Percentiles rank a stretch among this genome's conserved stretches.
These are phyloP conservation scores for Dimargaris xerosporica DNA, from an alignment of 192 early-diverging fungal species.

Conservation along the genomic window DNA sequence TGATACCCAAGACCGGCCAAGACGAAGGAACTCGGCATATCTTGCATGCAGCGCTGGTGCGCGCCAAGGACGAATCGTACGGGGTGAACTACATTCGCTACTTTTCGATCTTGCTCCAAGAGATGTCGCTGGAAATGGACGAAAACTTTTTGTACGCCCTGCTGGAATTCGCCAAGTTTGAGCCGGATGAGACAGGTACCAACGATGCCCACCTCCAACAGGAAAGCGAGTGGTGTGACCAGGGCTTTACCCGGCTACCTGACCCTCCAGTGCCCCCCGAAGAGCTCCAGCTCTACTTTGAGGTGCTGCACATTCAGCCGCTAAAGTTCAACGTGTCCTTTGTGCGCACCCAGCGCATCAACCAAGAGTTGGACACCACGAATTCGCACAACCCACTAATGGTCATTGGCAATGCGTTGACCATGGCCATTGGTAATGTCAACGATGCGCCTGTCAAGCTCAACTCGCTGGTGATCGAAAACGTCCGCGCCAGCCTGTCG, in stretches of 20 bases:
- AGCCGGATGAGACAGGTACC: slow-evolving; percentile 27
- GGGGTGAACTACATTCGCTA: slow-evolving; percentile 93
- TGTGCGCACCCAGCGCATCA: slow-evolving; percentile 55
- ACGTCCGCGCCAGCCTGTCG: slow-evolving; percentile 65
- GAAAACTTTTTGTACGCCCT: slow-evolving; percentile 81
- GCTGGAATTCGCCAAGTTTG: slow-evolving; percentile 74
- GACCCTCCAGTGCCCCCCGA: slow-evolving; percentile 52
- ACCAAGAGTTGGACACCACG: slow-evolving; percentile 12
- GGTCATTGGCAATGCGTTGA: slow-evolving; percentile 73
- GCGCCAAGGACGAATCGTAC: slow-evolving; percentile 83
- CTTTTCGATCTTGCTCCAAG: slow-evolving; percentile 82
- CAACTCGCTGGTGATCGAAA: slow-evolving; percentile 76
- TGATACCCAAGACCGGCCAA: slow-evolving; percentile 50
- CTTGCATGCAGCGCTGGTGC: slow-evolving; percentile 57
- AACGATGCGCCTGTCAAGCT: slow-evolving; percentile 81
- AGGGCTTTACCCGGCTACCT: slow-evolving; percentile 28
- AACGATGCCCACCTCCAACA: neutral
- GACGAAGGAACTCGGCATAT: slow-evolving; percentile 37
- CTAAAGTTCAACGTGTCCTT: slow-evolving; percentile 95
- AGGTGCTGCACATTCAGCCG: slow-evolving; percentile 83
- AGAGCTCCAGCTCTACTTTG: slow-evolving; percentile 77
- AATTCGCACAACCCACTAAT: slow-evolving; percentile 30
- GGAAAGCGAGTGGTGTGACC: slow-evolving; percentile 8
- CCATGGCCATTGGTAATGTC: slow-evolving; percentile 95
- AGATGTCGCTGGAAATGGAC: slow-evolving; percentile 86